Base-by-base conservation (phyloP, 176 grass and related monocot species). In the Lolium perenne region DNA sequence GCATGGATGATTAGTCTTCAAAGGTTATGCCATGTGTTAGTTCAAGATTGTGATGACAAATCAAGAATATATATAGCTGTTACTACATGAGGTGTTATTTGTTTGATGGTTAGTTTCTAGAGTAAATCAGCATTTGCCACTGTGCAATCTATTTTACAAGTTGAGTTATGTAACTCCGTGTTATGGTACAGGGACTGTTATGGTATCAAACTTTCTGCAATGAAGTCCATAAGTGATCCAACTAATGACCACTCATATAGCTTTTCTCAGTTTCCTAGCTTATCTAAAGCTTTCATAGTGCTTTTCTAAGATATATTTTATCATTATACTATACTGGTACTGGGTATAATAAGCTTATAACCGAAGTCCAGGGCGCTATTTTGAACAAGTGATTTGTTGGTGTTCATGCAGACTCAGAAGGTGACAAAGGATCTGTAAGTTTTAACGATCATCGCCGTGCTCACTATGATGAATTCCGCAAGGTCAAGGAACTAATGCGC, bases 401-500 rank as follows among this genome's bases (percentile, higher is more conserved):
- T 63, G 71, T 91, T 67, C 20, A 75, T 80, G 76, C 50, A 91
- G 89, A 84, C 15, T 22, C 85, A 10, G 75, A 91, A 87, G 75
- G 50, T 80, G 89, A 91, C n/a, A 60, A 22, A 60, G 5, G 26
- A 59, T 76, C 93, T 61, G 29, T 94, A 81, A 95, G 91, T 84
- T 98, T 98, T 83, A 95, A 88, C 32, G 95, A 98, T 69, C 95
- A 95, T 87, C 89, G 95, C 8, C 92, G 88, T 85, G 88, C 63
- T 64, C 95, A 98, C 77, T 98, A 98, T 11, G 87, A 98, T 78
- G 95, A 98, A 57, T 98, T 87, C 74, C 88, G 51, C 60, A 98
- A 95, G 88, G 93, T 98, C 22, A 98, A 98, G 86, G 95, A 95
- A 80, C 80, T 95, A 38, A 83, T 98, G 87, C 77, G 83, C 46